Conservation (phyloP, 1,284 basidiomycete species). For the Ceratobasidium sp. region DNA sequence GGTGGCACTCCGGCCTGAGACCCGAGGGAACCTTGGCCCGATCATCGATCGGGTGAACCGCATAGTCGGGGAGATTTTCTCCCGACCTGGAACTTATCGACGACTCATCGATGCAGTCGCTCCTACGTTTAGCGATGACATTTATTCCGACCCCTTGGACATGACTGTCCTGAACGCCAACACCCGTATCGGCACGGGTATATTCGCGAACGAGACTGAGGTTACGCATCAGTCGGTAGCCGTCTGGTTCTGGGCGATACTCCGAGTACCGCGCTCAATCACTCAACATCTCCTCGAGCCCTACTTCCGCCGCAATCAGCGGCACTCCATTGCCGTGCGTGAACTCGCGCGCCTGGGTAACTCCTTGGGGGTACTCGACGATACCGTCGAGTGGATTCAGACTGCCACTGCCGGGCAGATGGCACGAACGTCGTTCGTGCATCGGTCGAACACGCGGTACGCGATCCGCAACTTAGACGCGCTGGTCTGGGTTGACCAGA, state of each 20-base stretch:
- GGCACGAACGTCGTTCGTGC: background rate
- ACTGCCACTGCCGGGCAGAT: background rate
- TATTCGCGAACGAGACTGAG: background rate
- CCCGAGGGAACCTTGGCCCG: background rate
- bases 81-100: background rate
- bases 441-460: background rate
- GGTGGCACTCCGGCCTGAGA: background rate
- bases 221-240: background rate
- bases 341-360: background rate
- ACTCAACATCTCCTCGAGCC: background rate
- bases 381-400: background rate
- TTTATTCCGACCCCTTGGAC: background rate
- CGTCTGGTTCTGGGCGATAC: background rate
- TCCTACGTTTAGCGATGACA: background rate
- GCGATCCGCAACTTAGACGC: background rate
- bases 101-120: background rate
- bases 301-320: background rate
- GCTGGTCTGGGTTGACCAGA: background rate
- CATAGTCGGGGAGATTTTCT: background rate
- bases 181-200: background rate
- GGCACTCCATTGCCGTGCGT: background rate
- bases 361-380: conserved; percentile 5
- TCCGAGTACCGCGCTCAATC: background rate
- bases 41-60: background rate
- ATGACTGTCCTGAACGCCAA: background rate